Conservation (phyloP, 495 filamentous ascomycete species). For the Annulohypoxylon nitens region DNA sequence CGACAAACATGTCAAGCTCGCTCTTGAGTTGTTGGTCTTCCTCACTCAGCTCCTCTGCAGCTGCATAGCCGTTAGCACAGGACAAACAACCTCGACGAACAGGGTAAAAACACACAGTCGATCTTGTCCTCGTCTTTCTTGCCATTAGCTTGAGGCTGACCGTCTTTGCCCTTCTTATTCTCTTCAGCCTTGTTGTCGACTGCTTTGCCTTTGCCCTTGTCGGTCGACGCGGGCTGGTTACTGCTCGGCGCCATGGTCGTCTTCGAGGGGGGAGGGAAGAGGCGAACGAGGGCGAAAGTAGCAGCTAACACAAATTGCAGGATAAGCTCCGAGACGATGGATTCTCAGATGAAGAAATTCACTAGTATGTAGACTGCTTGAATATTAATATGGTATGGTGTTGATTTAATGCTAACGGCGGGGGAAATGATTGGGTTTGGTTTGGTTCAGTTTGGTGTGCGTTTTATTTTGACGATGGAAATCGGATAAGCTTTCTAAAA, state of each 20-base stretch:
- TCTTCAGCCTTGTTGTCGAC: constrained; percentile 75
- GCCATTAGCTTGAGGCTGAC: constrained; percentile 75
- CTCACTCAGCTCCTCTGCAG: constrained; percentile 89
- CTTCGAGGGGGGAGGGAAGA: constrained; percentile 9
- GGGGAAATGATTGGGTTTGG: not conserved
- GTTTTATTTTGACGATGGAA: constrained; percentile 16
- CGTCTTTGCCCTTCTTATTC: constrained; percentile 74
- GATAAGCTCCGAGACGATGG: constrained; percentile 17
- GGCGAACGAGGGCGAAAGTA: constrained; percentile 1
- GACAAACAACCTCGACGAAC: not conserved
- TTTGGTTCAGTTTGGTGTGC: constrained; percentile 1
- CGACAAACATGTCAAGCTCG: constrained; percentile 98
- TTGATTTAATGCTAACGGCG: not conserved
- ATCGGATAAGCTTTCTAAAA: constrained; percentile 38
- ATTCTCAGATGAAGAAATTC: constrained; percentile 28
- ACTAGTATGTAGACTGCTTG: not conserved
- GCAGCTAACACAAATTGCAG: constrained; percentile 25
- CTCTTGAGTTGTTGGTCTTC: constrained; percentile 98
- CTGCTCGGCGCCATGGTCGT: constrained; percentile 89
- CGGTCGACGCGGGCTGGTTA: constrained; percentile 82
- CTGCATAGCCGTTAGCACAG: constrained; percentile 45
- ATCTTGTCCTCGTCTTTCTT: constrained; percentile 77
- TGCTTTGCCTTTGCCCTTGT: constrained; percentile 97
- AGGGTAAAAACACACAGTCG: constrained; percentile 55
- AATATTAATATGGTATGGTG: constrained; percentile 18